Percentiles rank a stretch among this genome's conserved stretches.
phyloP scores from a whole-genome alignment of 78 protist genomes.

The Dictyostelium purpureum region DNA sequence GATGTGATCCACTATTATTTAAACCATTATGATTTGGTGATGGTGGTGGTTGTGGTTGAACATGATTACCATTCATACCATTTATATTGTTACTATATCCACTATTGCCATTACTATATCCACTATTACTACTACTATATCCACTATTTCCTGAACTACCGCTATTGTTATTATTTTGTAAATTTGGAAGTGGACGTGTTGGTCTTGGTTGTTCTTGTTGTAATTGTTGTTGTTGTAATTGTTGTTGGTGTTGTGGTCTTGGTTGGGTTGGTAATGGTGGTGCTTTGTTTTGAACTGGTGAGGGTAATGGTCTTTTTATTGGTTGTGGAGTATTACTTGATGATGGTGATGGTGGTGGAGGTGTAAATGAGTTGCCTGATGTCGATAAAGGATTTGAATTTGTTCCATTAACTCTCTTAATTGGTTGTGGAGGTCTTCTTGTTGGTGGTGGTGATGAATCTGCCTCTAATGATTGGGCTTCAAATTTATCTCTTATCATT shows the following conservation, averaged over 20 bases:
- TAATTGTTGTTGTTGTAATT: not conserved
- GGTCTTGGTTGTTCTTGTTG: not conserved
- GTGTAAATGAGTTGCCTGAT: not conserved
- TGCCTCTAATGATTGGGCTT: constrained; percentile 59
- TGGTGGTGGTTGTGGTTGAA: not conserved
- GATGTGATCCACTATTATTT: not conserved
- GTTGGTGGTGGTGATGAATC: constrained; percentile 53
- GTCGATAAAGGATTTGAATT: not conserved
- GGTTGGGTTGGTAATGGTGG: constrained; percentile 76
- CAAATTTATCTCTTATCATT: constrained; percentile 75
- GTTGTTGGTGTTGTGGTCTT: constrained; percentile 34
- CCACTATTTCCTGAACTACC: constrained; percentile 1
- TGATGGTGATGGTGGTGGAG: not conserved
- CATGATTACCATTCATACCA: constrained; percentile 4
- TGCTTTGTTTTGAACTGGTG: constrained; percentile 26
- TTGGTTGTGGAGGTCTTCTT: constrained; percentile 54
- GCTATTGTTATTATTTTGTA: not conserved
- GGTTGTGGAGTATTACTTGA: constrained; percentile 3
- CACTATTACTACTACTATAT: constrained; percentile 5
- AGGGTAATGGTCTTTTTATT: constrained; percentile 53
- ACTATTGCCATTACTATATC: not conserved
- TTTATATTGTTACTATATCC: too few relatives aligned
- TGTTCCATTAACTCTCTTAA: not conserved
- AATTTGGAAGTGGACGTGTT: constrained; percentile 21
- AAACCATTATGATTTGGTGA: not conserved